Base-by-base conservation (phyloP, 352 stramenopile genomes). In the Phytophthora melonis region DNA sequence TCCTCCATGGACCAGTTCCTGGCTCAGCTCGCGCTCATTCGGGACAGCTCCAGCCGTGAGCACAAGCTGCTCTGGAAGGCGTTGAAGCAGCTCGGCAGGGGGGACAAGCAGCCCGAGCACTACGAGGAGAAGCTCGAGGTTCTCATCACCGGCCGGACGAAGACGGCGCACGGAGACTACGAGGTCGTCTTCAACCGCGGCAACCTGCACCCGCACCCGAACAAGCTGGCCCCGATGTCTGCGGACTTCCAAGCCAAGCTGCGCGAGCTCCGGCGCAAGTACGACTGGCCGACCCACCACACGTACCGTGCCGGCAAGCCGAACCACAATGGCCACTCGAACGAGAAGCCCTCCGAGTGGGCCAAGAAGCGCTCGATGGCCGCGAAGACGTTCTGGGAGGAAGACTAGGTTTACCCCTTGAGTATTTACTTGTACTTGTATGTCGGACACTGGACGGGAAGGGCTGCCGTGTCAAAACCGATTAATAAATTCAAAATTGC, bases 151-250 rank as follows among this genome's bases (percentile, higher is more conserved):
- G 85, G 85, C 1, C 81, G 85, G 32, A 21, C 67, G 5, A 54
- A 79, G 45, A 11, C 58, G 21, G 63, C 30, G 14, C 21, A 16
- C 14, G 66, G 32, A n/a, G 59, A 77, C 13, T 73, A 71, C 39
- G 62, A 75, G 16, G 58, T 91, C 30, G 79, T 88, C 19, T 93
- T 91, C 64, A 93, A 91, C 76, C 79, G 83, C 36, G 83, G 85
- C 13, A 92, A 91, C 65, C 59, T 92, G 66, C 79, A 87, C 60
- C 62, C 82, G 54, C 70, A 90, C 68, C 82, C 83, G 63, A 71
- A 84, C 32, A 70, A 74, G 23, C 66, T 86, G 21, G 69, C 83
- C 16, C 79, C 75, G 13, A 82, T 89, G 78, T 76, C 75, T 43
- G 59, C 62, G 14, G 61, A 21, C 9, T 88, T 88, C 59, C 66